Evolutionary conservation across 2,329 filamentous ascomycete genomes (phyloP), one percentile per base, ranked within the genome.

Genomic region (Amauroascus verrucosus): DNA sequence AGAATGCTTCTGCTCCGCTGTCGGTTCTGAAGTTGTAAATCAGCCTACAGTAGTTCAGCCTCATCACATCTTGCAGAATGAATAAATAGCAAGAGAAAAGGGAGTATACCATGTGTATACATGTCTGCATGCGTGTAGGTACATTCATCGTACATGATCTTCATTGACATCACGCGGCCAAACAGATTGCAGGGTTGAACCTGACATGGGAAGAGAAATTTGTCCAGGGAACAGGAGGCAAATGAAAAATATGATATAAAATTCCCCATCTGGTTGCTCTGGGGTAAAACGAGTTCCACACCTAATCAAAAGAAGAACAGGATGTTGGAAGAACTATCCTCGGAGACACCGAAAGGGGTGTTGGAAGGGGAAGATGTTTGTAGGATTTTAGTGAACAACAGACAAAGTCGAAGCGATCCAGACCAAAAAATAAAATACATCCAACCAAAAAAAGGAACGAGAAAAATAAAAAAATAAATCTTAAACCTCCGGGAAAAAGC

Each of bases 401-500:
- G 18, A 38, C 6, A 38, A 9, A n/a, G n/a, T 9, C 26, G 9
- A 9, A 30, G 26, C 26, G 26, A 30, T 30, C 26, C 26, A 30
- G 26, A 30, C 26, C 26, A 30, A 30, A n/a, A n/a, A 30, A 30
- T 30, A 30, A 30, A 30, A 30, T 30, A 30, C 9, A 30, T 30
- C 4, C 9, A 16, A 8, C 3, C 8, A 38, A 38, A 48, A 38
- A 49, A 16, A 26, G 2, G 8, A 11, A 28, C 24, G 37, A 49
- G 37, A 14, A 35, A 33, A 49, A 24, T 11, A 37, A 37, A 43
- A 33, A 32, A 22, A 30, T 43, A 38, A 40, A 18, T 48, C 33
- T 28, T 40, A 41, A 45, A 45, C 8, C 14, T 45, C 48, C 35
- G 26, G n/a, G 48, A 50, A 50, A 50, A 50, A 50, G 37, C 20